A percentile compares a stretch with the other conserved stretches of the same genome.
These are phyloP conservation scores for Phytopythium montanum DNA, from an alignment of 352 stramenopile species.

Conservation along the genomic window DNA sequence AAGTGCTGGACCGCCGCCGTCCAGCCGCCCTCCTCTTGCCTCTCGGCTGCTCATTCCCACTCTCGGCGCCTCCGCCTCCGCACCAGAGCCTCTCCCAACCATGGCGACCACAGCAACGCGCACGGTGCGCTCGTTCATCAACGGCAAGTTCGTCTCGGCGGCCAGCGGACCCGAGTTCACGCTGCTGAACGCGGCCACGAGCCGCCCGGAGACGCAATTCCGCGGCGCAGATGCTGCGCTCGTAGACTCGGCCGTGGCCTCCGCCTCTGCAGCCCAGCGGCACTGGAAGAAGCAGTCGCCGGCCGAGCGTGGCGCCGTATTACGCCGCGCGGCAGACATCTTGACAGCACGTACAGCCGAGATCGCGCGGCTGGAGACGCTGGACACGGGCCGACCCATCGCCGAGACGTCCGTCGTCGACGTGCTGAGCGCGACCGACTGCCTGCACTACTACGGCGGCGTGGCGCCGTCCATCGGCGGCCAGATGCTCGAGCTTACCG, in stretches of 20 bases:
- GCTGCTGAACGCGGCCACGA: constrained; percentile 58
- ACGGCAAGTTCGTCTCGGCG: constrained; percentile 49
- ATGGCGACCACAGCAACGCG: constrained; percentile 18
- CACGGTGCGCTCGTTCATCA: constrained; percentile 66
- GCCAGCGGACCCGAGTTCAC: constrained; percentile 26
- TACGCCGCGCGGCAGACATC: constrained; percentile 61
- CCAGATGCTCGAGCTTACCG: constrained; percentile 60
- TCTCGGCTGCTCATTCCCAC: neutral
- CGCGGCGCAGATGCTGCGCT: constrained; percentile 34
- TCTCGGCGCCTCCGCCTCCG: neutral
- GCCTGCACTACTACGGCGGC: constrained; percentile 76
- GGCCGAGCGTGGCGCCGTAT: constrained; percentile 52
- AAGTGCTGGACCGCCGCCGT: neutral
- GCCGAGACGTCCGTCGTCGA: constrained; percentile 72
- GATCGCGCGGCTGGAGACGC: constrained; percentile 67
- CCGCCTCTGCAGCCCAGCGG: constrained; percentile 35
- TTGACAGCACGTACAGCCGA: constrained; percentile 55
- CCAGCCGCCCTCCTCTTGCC: neutral
- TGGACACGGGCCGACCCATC: constrained; percentile 76
- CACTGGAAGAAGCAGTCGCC: constrained; percentile 67
- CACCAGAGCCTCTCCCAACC: neutral
- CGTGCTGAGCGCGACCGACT: constrained; percentile 67
- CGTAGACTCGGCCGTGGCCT: constrained; percentile 48
- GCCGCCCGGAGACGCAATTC: constrained; percentile 50
- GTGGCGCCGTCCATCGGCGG: constrained; percentile 60